Percentiles rank a stretch among this genome's conserved stretches.
These are phyloP conservation scores for Akanthomyces uredinophilus DNA, from an alignment of 2,329 filamentous ascomycete genomes.

Conservation along the genomic window DNA sequence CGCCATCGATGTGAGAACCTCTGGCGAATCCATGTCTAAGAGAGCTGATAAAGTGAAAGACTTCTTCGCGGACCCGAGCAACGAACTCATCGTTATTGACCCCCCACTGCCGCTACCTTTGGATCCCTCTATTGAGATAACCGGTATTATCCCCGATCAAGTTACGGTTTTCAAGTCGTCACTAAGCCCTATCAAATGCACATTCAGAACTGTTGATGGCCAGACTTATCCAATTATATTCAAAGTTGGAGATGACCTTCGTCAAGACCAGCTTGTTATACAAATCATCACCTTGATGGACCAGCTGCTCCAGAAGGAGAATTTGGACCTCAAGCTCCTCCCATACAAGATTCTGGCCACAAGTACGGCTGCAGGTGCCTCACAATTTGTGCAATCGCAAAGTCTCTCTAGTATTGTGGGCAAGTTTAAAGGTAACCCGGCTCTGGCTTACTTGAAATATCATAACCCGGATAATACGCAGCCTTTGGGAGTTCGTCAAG, in stretches of 20 bases:
- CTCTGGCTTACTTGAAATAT: constrained; percentile 76
- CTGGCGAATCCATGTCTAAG: constrained; percentile 68
- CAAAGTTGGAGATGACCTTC: constrained; percentile 93
- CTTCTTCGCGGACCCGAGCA: constrained; percentile 80
- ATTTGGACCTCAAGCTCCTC: constrained; percentile 88
- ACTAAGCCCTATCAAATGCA: constrained; percentile 82
- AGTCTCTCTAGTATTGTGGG: constrained; percentile 76
- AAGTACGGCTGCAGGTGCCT: constrained; percentile 79
- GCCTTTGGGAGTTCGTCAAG: constrained; percentile 80
- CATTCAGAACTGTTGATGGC: constrained; percentile 76
- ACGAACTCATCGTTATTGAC: constrained; percentile 78
- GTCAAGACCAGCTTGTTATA: constrained; percentile 95
- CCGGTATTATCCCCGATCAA: constrained; percentile 76
- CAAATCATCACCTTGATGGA: constrained; percentile 98
- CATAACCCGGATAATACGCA: constrained; percentile 84
- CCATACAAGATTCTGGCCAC: constrained; percentile 97
- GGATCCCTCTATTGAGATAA: constrained; percentile 75
- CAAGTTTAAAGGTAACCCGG: constrained; percentile 70
- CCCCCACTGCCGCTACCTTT: constrained; percentile 83
- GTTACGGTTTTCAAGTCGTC: constrained; percentile 94
- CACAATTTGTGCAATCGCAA: constrained; percentile 87
- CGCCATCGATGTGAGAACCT: constrained; percentile 79
- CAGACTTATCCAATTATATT: constrained; percentile 88
- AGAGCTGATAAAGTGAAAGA: constrained; percentile 84
- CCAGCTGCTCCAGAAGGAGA: constrained; percentile 88